phyloP scores from a whole-genome alignment of 257 asterid species.

The Petunia axillaris region DNA sequence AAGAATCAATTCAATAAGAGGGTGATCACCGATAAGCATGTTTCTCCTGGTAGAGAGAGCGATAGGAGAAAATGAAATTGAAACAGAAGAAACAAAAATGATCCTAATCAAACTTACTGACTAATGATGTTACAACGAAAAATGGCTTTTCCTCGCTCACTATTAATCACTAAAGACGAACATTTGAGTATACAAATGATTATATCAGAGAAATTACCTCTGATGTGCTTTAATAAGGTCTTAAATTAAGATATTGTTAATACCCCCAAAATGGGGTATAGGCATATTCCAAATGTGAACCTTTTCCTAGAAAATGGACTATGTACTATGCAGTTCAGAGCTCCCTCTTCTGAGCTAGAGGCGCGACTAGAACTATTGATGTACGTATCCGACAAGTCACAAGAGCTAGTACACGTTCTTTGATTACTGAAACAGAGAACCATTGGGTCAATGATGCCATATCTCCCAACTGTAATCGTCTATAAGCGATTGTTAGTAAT shows the following conservation, averaged over 20 bases:
- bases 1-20: slow-evolving; percentile 35
- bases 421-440: slow-evolving; percentile 27
- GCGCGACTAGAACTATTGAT: neutral
- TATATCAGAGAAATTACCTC: slow-evolving; percentile 46
- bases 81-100: slow-evolving; percentile 27
- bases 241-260: slow-evolving; percentile 40
- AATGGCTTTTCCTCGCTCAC: slow-evolving; percentile 29
- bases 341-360: slow-evolving; percentile 38
- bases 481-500: slow-evolving; percentile 33
- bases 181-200: slow-evolving; percentile 35
- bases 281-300: slow-evolving; percentile 37
- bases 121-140: slow-evolving; percentile 44
- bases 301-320: slow-evolving; percentile 36
- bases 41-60: slow-evolving; percentile 22
- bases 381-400: slow-evolving; percentile 50
- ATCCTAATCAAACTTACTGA: slow-evolving; percentile 40
- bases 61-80: neutral
- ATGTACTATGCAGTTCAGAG: slow-evolving; percentile 35
- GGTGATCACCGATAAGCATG: slow-evolving; percentile 10
- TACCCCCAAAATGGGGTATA: slow-evolving; percentile 27
- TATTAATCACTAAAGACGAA: slow-evolving; percentile 39
- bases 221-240: slow-evolving; percentile 37
- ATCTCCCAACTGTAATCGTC: slow-evolving; percentile 41
- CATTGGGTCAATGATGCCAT: slow-evolving; percentile 26
- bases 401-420: slow-evolving; percentile 36